Conservation (phyloP, 2,329 filamentous ascomycete species). For the Xylariales sp. region DNA sequence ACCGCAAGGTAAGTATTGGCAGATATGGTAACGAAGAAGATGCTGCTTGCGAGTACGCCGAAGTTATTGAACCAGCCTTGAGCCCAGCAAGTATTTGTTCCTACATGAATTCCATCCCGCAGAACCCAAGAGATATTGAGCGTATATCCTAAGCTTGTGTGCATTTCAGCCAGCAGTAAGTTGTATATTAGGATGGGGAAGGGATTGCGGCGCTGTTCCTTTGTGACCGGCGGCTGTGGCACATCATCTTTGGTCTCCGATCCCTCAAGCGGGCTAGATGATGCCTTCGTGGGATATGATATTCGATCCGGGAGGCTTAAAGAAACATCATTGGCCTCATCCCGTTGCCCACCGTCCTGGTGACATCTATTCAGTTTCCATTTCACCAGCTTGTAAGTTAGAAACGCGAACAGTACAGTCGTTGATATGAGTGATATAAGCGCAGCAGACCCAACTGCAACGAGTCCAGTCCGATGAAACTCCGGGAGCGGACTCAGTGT, state of each 20-base stretch:
- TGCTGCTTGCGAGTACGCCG: conserved; percentile 8
- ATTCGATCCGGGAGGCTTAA: background rate
- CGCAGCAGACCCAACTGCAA: conserved; percentile 10
- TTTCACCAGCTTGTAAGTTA: conserved; percentile 10
- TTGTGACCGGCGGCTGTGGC: background rate
- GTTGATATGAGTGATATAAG: conserved; percentile 12
- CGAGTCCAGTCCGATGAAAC: conserved; percentile 9
- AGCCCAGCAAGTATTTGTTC: conserved; percentile 8
- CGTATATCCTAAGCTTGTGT: conserved; percentile 9
- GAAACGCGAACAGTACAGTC: conserved; percentile 8
- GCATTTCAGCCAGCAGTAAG: conserved; percentile 13
- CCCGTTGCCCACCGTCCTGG: background rate
- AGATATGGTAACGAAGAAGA: conserved; percentile 11
- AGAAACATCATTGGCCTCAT: background rate
- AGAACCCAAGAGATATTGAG: conserved; percentile 13
- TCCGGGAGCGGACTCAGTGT: conserved; percentile 4
- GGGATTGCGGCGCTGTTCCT: conserved; percentile 9
- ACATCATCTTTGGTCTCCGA: background rate
- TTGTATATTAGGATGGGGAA: conserved; percentile 14
- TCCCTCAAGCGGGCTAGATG: background rate
- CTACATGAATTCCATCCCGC: conserved; percentile 10
- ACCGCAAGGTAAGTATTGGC: conserved; percentile 10
- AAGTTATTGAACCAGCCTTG: conserved; percentile 14
- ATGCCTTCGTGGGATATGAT: background rate
- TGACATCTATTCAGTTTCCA: background rate